Evolutionary conservation across 805 yeast genomes (phyloP).

Genomic region (Lipomyces japonicus): DNA sequence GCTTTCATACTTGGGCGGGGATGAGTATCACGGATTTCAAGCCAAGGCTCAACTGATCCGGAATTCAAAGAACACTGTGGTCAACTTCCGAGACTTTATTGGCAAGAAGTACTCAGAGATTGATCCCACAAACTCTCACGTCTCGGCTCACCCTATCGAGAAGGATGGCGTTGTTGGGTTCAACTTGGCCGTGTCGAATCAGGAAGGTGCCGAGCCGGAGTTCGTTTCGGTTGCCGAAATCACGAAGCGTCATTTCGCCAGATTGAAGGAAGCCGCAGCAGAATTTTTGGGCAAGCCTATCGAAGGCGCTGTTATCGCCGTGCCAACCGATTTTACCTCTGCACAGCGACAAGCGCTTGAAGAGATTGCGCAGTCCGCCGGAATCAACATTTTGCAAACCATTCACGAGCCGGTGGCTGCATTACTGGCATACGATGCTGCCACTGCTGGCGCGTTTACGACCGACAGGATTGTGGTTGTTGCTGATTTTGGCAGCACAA

Average conservation of each 20-base stretch:
- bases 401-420: conserved; percentile 93
- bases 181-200: conserved; percentile 17
- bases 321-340: conserved; percentile 82
- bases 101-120: conserved; percentile 71
- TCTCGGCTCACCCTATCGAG: conserved; percentile 65
- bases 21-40: conserved; percentile 96
- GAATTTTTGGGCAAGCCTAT: conserved; percentile 82
- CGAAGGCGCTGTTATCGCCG: conserved; percentile 80
- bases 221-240: conserved; percentile 70
- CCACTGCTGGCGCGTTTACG: conserved; percentile 31
- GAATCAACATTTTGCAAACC: conserved; percentile 75
- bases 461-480: conserved; percentile 80
- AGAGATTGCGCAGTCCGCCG: conserved; percentile 63
- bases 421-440: conserved; percentile 68
- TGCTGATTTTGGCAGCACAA: conserved; percentile 93
- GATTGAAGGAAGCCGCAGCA: conserved; percentile 82
- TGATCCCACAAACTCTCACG: conserved; percentile 59
- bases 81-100: conserved; percentile 89
- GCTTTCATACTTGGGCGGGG: conserved; percentile 85
- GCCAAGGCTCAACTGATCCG: conserved; percentile 89
- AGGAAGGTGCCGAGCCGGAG: conserved; percentile 50
- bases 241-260: conserved; percentile 75
- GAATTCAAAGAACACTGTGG: conserved; percentile 79
- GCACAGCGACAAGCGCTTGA: conserved; percentile 64
- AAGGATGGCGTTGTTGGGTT: conserved; percentile 30